Base-by-base conservation (phyloP, 2,329 filamentous ascomycete species). In the Metarhizium brunneum region DNA sequence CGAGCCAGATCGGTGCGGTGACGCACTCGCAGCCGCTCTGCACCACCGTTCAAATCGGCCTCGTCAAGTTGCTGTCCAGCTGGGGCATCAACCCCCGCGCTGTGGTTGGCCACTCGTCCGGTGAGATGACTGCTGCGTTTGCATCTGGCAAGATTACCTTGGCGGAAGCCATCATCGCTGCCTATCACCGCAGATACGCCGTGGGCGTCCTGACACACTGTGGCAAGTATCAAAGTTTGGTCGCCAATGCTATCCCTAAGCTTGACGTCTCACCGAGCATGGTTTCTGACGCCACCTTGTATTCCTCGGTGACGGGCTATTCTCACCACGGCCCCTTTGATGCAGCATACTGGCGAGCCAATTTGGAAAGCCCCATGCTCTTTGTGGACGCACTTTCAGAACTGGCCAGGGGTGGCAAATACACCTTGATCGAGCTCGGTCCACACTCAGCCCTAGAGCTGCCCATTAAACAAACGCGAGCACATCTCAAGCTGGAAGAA, bases 111-210 rank as follows among this genome's bases (percentile, higher is more conserved):
- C 73, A 76, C 57, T 73, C 69, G 0, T 67, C 64, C 4, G 73
- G 73, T 1, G 73, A 76, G 57, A 73, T 75, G 40, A 71, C 67
- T 0, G 73, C 72, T 1, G 72, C 72, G 0, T 75, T 73, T 54
- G 68, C 70, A 1, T 65, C 68, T 0, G 71, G n/a, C 5, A 29
- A 53, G 6, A 2, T 59, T 10, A n/a, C 45, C 0, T 35, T 48
- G 1, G 5, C 36, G 4, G 52, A 59, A 43, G 56, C 58, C 5
- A 56, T 60, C 11, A 14, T 45, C 2, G 51, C 56, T n/a, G 56
- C 56, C 4, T 58, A 58, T 38, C 54, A 49, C 25, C 55, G 58
- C 0, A 71, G 71, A 1, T 68, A 71, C 29, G 48, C 38, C 2
- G 62, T 64, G 2, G 65, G 63, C 1, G 62, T 75, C 6, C 29